Evolutionary conservation across 2,329 filamentous ascomycete genomes (phyloP), one percentile per base, ranked within the genome.

Genomic region (Esteya vermicola): DNA sequence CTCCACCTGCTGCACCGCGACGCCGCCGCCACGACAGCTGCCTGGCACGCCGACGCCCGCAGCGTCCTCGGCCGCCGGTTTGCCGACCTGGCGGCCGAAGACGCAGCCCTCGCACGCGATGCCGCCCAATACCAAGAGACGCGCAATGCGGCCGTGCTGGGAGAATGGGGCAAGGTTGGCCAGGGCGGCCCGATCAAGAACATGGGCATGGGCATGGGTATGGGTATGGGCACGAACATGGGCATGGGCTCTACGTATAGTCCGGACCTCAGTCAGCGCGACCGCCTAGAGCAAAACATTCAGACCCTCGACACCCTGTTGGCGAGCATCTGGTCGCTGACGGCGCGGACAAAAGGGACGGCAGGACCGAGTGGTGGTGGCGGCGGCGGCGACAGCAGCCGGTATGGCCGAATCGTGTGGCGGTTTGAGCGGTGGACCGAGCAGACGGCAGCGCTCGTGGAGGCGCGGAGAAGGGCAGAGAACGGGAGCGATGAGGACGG

Each of bases 1-100:
- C 61, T 82, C 8, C 74, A 78, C 36, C 58, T 82, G 8, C 54
- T 83, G 19, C 77, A 81, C 53, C 67, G 69, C 46, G 67, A 68
- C 39, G 67, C 70, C 4, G 55, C 54, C 2, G 45, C 26, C 16
- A 34, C 52, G 4, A 52, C 62, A 2, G 50, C 52, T 4, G 58
- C 65, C 40, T 82, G 76, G 73, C 65, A 67, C 43, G 64, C 57
- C 3, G 76, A 70, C 49, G 78, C 78, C 2, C 62, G 63, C 42
- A 43, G 48, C 6, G 63, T 61, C 38, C 60, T 80, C 4, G 34
- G 23, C 0, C 47, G 38, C 2, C 62, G 65, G 14, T 76, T 77
- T 48, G 52, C 49, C 2, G 47, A 45, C 9, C 48, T 72, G 12
- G 56, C 53, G 1, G 45, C 38, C 9, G 57, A 54, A n/a, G 55